Conservation (phyloP, 768 basidiomycete species). For the Leccinum truebloodii region DNA sequence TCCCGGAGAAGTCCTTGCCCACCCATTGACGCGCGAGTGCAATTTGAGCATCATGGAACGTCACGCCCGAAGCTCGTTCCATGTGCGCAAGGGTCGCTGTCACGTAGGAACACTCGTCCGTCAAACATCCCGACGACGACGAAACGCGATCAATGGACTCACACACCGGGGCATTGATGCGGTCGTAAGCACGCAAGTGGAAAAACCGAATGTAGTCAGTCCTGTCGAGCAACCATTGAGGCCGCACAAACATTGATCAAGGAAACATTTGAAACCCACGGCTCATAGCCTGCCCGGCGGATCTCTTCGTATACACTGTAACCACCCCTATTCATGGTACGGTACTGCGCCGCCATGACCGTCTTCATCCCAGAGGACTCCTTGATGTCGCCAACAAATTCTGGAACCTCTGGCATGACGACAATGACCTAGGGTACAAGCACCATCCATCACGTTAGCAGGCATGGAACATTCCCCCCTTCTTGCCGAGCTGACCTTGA, state of each 20-base stretch:
- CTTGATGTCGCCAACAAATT: slow-evolving; percentile 85
- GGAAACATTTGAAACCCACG: slow-evolving; percentile 45
- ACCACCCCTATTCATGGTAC: slow-evolving; percentile 89
- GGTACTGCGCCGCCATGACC: slow-evolving; percentile 87
- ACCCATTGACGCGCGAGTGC: slow-evolving; percentile 81
- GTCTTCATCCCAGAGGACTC: slow-evolving; percentile 61
- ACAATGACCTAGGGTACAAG: slow-evolving; percentile 65
- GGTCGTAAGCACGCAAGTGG: slow-evolving; percentile 88
- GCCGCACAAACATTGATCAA: neutral
- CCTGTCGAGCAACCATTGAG: slow-evolving; percentile 38
- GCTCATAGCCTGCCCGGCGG: slow-evolving; percentile 73
- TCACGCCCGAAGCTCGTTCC: slow-evolving; percentile 74
- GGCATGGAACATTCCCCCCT: neutral
- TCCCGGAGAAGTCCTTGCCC: slow-evolving; percentile 43
- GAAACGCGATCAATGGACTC: slow-evolving; percentile 20
- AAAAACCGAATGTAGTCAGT: slow-evolving; percentile 87
- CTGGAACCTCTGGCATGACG: slow-evolving; percentile 88
- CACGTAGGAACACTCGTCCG: neutral
- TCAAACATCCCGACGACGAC: slow-evolving; percentile 26
- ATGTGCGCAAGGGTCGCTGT: slow-evolving; percentile 52
- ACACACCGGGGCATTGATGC: slow-evolving; percentile 79
- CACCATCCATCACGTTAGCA: neutral
- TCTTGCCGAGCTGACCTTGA: slow-evolving; percentile 53
- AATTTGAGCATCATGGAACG: slow-evolving; percentile 83
- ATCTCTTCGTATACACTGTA: slow-evolving; percentile 84